phyloP scores from a whole-genome alignment of 345 rosid species.

The Anacardium occidentale region DNA sequence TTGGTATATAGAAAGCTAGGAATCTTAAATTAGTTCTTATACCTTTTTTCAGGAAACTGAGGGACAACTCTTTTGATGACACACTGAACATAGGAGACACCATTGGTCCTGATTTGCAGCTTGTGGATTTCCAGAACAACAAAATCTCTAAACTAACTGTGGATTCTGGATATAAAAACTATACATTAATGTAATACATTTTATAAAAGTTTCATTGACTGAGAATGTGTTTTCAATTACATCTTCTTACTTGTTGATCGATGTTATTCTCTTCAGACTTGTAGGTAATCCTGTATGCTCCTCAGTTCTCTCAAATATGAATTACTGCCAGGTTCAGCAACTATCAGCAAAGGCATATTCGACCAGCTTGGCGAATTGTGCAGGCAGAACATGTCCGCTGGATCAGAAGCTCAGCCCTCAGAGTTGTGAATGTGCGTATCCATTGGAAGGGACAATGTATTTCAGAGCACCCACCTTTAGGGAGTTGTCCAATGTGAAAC shows the following conservation, averaged over 20 bases:
- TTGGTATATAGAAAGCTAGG: slow-evolving; percentile 1
- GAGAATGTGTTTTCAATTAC: not conserved
- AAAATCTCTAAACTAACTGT: slow-evolving; percentile 64
- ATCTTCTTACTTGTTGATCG: slow-evolving; percentile 7
- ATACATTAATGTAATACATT: slow-evolving; percentile 53
- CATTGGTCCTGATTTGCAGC: slow-evolving; percentile 54
- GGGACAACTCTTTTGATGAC: slow-evolving; percentile 66
- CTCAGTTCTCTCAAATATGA: slow-evolving; percentile 54
- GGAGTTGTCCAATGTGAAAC: slow-evolving; percentile 52
- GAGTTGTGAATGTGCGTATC: slow-evolving; percentile 86
- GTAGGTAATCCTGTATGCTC: slow-evolving; percentile 86
- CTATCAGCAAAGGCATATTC: slow-evolving; percentile 55
- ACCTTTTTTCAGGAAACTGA: slow-evolving; percentile 53
- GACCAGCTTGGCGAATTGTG: slow-evolving; percentile 74
- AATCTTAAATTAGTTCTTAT: slow-evolving; percentile 6
- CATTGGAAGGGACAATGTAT: slow-evolving; percentile 80
- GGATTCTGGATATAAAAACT: slow-evolving; percentile 50
- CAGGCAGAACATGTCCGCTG: slow-evolving; percentile 49
- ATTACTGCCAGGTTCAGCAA: slow-evolving; percentile 73
- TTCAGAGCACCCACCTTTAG: slow-evolving; percentile 79
- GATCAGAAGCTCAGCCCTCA: slow-evolving; percentile 90
- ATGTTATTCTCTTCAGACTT: slow-evolving; percentile 47
- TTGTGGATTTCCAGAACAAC: slow-evolving; percentile 74
- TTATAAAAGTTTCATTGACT: slow-evolving; percentile 5
- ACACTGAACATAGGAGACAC: slow-evolving; percentile 56